These are phyloP conservation scores for Fusarium sambucinum DNA, from an alignment of 2,329 filamentous ascomycete species.

Conservation along the genomic window DNA sequence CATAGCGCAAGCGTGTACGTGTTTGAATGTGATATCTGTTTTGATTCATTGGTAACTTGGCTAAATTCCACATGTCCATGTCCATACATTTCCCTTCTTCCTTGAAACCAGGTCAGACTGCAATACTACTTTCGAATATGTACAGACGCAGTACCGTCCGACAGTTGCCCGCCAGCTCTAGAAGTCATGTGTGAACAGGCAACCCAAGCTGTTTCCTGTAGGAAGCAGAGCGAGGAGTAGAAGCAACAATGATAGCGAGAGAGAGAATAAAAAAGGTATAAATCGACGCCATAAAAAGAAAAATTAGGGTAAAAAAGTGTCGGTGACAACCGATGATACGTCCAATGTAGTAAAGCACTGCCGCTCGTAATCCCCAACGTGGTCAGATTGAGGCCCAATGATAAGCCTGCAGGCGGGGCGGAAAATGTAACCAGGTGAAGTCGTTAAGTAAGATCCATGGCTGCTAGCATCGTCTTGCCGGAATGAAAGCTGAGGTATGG, in stretches of 20 bases:
- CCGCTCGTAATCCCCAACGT: not conserved
- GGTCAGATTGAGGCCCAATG: constrained; percentile 6
- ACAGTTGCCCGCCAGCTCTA: constrained; percentile 42
- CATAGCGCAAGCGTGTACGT: not conserved
- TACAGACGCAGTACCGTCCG: constrained; percentile 36
- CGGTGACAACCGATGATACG: constrained; percentile 42
- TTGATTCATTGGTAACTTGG: constrained; percentile 33
- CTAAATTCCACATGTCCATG: constrained; percentile 16
- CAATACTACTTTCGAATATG: constrained; percentile 28
- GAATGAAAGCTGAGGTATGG: constrained; percentile 23
- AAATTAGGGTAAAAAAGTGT: constrained; percentile 36
- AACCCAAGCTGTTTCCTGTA: constrained; percentile 17
- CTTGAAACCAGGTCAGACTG: constrained; percentile 30
- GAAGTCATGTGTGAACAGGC: constrained; percentile 34
- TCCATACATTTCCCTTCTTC: constrained; percentile 13
- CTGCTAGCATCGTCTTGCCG: constrained; percentile 17
- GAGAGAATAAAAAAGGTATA: constrained; percentile 7
- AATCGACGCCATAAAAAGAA: constrained; percentile 38
- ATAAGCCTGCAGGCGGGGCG: constrained; percentile 23
- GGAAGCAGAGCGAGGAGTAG: constrained; percentile 22
- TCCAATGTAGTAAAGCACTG: constrained; percentile 33
- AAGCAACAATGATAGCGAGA: constrained; percentile 4
- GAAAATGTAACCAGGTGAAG: constrained; percentile 34
- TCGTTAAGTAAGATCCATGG: constrained; percentile 35
- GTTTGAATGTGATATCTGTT: constrained; percentile 29